phyloP scores from a whole-genome alignment of 1,284 basidiomycete genomes.

The Hymenochaete sp. region DNA sequence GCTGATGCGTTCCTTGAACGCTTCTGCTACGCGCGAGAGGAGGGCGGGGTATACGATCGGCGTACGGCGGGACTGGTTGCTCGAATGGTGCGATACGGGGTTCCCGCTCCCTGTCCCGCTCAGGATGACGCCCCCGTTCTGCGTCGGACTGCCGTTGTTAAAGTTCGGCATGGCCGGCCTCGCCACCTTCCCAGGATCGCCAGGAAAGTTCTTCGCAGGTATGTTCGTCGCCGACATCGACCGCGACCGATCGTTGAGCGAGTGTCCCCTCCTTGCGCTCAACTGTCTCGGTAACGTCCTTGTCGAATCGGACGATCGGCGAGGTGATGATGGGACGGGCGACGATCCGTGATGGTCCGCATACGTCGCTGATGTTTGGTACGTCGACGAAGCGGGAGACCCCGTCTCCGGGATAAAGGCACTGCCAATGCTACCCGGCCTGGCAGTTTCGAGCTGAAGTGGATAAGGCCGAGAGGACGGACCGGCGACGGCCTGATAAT shows the following conservation, averaged over 20 bases:
- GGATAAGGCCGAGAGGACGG: slow-evolving; percentile 34
- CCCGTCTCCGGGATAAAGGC: slow-evolving; percentile 25
- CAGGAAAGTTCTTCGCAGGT: slow-evolving; percentile 27
- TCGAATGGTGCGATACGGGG: slow-evolving; percentile 23
- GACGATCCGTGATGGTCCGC: slow-evolving; percentile 23
- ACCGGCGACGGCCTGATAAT: slow-evolving; percentile 14
- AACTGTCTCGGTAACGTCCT: slow-evolving; percentile 38
- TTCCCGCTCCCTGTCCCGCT: slow-evolving; percentile 38
- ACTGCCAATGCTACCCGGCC: slow-evolving; percentile 30
- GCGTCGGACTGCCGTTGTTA: slow-evolving; percentile 37
- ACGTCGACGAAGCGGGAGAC: slow-evolving; percentile 40
- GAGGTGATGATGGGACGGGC: slow-evolving; percentile 21
- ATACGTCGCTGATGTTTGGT: slow-evolving; percentile 25
- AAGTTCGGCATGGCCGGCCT: slow-evolving; percentile 33
- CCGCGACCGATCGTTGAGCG: slow-evolving; percentile 57
- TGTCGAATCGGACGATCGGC: slow-evolving; percentile 50
- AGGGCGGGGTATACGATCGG: slow-evolving; percentile 90
- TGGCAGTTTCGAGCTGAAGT: slow-evolving; percentile 40
- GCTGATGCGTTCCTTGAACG: slow-evolving; percentile 78
- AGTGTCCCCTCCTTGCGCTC: slow-evolving; percentile 44
- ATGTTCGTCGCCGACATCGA: slow-evolving; percentile 57
- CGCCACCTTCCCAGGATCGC: slow-evolving; percentile 26
- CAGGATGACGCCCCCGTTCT: too few relatives aligned
- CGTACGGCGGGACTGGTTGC: slow-evolving; percentile 38
- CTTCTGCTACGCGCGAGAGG: slow-evolving; percentile 88